Evolutionary conservation across 2,329 filamentous ascomycete genomes (phyloP).

Genomic region (Gnomoniopsis sp.): DNA sequence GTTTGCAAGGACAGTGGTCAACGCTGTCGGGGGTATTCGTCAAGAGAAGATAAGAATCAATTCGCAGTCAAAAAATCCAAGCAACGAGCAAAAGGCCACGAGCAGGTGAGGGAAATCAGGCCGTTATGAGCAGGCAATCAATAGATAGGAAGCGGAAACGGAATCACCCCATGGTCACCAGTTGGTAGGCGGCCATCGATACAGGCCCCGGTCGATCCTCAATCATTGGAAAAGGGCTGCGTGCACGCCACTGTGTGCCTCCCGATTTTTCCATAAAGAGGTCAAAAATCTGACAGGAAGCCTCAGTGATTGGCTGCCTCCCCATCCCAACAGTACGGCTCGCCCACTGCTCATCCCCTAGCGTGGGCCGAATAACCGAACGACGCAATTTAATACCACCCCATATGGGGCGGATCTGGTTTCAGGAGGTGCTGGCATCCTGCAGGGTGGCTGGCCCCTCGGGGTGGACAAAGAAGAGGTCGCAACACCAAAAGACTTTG

Average conservation of each 20-base stretch:
- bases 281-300: background rate
- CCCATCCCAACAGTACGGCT: constrained; percentile 3
- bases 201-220: background rate
- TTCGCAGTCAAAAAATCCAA: background rate
- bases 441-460: constrained; percentile 4
- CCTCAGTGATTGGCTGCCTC: constrained; percentile 7
- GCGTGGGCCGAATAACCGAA: constrained; percentile 7
- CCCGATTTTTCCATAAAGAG: background rate
- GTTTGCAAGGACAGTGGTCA: constrained; percentile 12
- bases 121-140: background rate
- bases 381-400: constrained; percentile 10
- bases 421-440: constrained; percentile 12
- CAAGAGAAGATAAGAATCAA: background rate
- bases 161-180: background rate
- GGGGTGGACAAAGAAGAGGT: background rate
- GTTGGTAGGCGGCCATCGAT: background rate
- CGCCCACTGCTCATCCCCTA: background rate
- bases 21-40: constrained; percentile 12
- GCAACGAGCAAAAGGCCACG: background rate
- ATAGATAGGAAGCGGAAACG: background rate
- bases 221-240: background rate
- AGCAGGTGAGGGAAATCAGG: background rate
- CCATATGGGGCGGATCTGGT: constrained; percentile 15
- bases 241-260: background rate
- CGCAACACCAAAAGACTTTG: background rate